phyloP scores from a whole-genome alignment of 2,329 filamentous ascomycete species.

The Zelopaecilomyces penicillatus region DNA sequence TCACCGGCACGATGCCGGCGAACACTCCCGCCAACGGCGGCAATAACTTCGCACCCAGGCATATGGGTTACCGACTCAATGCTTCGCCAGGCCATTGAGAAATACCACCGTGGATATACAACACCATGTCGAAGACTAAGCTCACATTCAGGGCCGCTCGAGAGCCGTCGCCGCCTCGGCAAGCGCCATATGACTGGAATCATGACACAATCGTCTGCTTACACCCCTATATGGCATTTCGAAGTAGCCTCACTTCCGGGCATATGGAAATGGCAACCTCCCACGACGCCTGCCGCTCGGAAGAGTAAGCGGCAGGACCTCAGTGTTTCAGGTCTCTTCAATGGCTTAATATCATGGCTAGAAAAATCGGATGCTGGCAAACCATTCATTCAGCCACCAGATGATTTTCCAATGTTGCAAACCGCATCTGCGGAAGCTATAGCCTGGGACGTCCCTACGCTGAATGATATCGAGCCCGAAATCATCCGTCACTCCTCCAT shows the following conservation, averaged over 20 bases:
- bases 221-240: conserved; percentile 38
- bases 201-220: conserved; percentile 29
- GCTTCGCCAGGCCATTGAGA: conserved; percentile 24
- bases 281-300: conserved; percentile 24
- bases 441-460: not conserved
- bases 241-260: conserved; percentile 35
- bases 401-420: not conserved
- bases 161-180: conserved; percentile 44
- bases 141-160: conserved; percentile 45
- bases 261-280: conserved; percentile 45
- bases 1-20: conserved; percentile 19
- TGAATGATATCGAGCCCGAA: not conserved
- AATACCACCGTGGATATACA: conserved; percentile 16
- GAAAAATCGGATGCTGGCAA: conserved; percentile 15
- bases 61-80: conserved; percentile 25
- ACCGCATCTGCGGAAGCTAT: conserved; percentile 7
- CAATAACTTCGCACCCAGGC: conserved; percentile 14
- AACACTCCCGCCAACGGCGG: conserved; percentile 12
- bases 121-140: conserved; percentile 23
- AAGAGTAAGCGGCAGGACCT: conserved; percentile 15
- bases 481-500: not conserved
- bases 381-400: conserved; percentile 10
- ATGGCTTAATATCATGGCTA: conserved; percentile 22
- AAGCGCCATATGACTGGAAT: conserved; percentile 47
- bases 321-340: conserved; percentile 14